phyloP scores from a whole-genome alignment of 345 rosid species.

The Bretschneidera sinensis region DNA sequence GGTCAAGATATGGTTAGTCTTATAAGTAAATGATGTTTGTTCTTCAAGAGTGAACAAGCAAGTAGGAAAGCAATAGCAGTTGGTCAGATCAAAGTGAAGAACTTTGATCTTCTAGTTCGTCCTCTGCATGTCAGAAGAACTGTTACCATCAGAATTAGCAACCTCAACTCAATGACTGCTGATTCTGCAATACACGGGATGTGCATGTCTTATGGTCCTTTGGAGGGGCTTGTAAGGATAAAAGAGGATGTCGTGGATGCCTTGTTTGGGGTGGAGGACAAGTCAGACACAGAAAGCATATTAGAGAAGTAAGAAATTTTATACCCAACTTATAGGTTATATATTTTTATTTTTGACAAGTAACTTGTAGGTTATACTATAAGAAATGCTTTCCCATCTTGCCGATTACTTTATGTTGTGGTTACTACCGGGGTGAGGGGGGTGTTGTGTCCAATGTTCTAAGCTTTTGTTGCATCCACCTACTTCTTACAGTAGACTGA shows the following conservation, averaged over 20 bases:
- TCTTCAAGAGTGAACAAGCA: conserved; percentile 19
- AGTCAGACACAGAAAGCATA: conserved; percentile 9
- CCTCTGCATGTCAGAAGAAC: conserved; percentile 1
- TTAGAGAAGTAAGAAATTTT: conserved; percentile 14
- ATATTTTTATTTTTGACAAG: not conserved
- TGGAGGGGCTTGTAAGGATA: conserved; percentile 21
- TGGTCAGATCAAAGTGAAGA: conserved; percentile 16
- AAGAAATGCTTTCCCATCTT: not conserved
- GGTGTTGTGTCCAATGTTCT: conserved; percentile 1
- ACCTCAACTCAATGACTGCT: conserved; percentile 20
- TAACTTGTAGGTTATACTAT: not conserved
- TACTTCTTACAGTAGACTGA: not conserved
- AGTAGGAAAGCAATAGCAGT: conserved; percentile 14
- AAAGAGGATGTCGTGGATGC: conserved; percentile 11
- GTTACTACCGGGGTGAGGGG: not conserved
- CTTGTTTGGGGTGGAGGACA: conserved; percentile 11
- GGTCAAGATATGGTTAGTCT: not conserved
- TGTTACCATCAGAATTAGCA: conserved; percentile 20
- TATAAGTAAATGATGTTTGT: not conserved
- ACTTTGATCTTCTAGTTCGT: conserved; percentile 13
- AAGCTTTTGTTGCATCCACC: not conserved
- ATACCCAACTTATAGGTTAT: not conserved
- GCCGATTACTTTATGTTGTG: not conserved
- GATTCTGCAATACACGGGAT: conserved; percentile 18
- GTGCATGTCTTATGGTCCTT: conserved; percentile 20